phyloP scores from a whole-genome alignment of 352 stramenopile genomes.

The Peronospora destructor region DNA sequence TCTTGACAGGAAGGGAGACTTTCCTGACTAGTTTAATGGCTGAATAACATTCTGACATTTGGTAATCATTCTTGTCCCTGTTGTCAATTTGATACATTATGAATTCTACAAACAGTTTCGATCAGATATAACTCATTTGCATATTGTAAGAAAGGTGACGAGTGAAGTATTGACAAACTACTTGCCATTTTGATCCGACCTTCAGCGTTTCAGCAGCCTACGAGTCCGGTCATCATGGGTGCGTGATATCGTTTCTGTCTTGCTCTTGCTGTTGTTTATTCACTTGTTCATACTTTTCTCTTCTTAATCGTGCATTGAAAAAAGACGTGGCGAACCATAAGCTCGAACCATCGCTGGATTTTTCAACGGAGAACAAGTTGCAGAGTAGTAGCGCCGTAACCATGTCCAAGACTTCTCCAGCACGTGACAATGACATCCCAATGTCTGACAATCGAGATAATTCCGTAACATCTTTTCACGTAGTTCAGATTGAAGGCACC shows the following conservation, averaged over 20 bases:
- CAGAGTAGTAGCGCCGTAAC: conserved; percentile 6
- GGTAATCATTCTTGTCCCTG: not conserved
- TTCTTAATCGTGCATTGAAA: not conserved
- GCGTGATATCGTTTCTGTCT: conserved; percentile 1
- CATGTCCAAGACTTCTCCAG: not conserved
- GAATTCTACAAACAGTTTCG: too few relatives aligned
- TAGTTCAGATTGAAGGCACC: conserved; percentile 13
- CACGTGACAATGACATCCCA: conserved; percentile 9
- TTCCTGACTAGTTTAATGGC: conserved; percentile 31
- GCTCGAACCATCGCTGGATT: conserved; percentile 13
- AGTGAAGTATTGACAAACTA: not conserved
- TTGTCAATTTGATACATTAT: not conserved
- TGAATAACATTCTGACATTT: conserved; percentile 34
- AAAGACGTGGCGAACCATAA: conserved; percentile 8
- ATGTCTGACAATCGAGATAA: conserved; percentile 4
- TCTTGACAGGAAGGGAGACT: conserved; percentile 17
- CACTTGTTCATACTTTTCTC: not conserved
- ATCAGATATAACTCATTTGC: too few relatives aligned
- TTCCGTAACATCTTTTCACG: conserved; percentile 5
- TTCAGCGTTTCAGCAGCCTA: too few relatives aligned
- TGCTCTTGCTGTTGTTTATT: not conserved
- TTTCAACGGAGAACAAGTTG: not conserved
- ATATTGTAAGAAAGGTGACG: too few relatives aligned
- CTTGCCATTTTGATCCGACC: too few relatives aligned
- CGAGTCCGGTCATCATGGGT: not conserved